Conservation (phyloP, 106 monocot species). For the Xerophyta viscosa region DNA sequence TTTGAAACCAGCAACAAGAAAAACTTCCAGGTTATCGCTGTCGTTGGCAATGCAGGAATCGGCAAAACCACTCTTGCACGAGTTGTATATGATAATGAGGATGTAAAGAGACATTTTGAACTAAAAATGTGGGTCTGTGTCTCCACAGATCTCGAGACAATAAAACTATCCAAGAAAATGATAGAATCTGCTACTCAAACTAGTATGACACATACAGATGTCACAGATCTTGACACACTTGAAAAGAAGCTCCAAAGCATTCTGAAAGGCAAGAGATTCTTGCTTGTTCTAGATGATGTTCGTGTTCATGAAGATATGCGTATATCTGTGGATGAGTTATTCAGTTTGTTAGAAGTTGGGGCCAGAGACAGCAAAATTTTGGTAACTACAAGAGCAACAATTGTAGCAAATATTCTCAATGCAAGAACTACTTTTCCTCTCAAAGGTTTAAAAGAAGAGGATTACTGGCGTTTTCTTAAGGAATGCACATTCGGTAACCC, state of each 20-base stretch:
- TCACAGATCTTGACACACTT: conserved; percentile 5
- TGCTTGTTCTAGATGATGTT: conserved; percentile 33
- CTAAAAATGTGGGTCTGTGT: conserved; percentile 10
- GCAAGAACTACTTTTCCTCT: background rate
- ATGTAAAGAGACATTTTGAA: conserved; percentile 3
- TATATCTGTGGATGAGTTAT: background rate
- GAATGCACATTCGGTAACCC: conserved; percentile 6
- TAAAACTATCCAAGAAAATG: background rate
- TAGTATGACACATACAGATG: background rate
- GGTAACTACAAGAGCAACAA: conserved; percentile 9
- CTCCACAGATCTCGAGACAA: background rate
- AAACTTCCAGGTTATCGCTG: background rate
- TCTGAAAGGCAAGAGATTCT: conserved; percentile 5
- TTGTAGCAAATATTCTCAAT: conserved; percentile 2
- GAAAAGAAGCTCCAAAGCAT: conserved; percentile 3
- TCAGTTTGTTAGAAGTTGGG: conserved; percentile 1
- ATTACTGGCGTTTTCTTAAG: conserved; percentile 8
- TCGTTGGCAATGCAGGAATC: conserved; percentile 12
- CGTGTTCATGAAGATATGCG: background rate
- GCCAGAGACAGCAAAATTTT: conserved; percentile 6
- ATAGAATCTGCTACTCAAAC: background rate
- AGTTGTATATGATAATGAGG: background rate
- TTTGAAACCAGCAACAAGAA: background rate
- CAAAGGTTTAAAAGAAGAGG: background rate
- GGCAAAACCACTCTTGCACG: conserved; percentile 21